These are phyloP conservation scores for Hypomyces rosellus DNA, from an alignment of 2,329 filamentous ascomycete genomes.

Conservation along the genomic window DNA sequence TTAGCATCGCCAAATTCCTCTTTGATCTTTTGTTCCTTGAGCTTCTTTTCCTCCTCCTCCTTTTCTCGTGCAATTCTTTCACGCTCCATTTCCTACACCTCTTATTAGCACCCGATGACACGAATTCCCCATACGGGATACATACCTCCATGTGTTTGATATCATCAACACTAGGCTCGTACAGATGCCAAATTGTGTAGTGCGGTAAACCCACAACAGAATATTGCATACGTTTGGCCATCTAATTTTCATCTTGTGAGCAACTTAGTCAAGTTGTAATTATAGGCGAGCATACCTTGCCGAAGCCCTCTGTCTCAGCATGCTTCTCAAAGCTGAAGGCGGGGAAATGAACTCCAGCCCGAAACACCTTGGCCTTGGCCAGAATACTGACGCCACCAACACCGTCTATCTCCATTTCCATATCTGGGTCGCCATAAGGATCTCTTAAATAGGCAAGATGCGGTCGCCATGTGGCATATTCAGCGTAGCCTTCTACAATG, in stretches of 20 bases:
- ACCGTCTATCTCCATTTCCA: conserved; percentile 99
- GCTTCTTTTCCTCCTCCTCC: conserved; percentile 61
- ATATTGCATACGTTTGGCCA: conserved; percentile 94
- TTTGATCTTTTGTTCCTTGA: conserved; percentile 66
- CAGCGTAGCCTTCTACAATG: conserved; percentile 96
- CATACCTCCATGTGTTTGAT: conserved; percentile 88
- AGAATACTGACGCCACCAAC: conserved; percentile 96
- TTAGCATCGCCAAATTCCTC: conserved; percentile 71
- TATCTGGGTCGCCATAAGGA: conserved; percentile 94
- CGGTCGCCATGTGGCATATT: conserved; percentile 97
- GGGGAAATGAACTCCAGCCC: conserved; percentile 91
- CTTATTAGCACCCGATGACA: background rate
- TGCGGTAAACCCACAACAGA: conserved; percentile 94
- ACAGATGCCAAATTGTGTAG: conserved; percentile 99
- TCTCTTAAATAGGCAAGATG: conserved; percentile 95
- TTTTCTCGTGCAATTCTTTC: conserved; percentile 74
- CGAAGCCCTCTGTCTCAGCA: conserved; percentile 96
- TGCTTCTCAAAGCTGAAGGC: conserved; percentile 99
- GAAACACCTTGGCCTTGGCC: conserved; percentile 92
- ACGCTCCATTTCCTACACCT: conserved; percentile 76
- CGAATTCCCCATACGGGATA: background rate
- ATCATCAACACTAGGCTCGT: conserved; percentile 97
- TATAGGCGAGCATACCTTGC: conserved; percentile 63
- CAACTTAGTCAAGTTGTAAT: background rate
- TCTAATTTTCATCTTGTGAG: conserved; percentile 46